Evolutionary conservation across 2,329 filamentous ascomycete species (phyloP), one percentile per base, ranked within the genome.

Genomic region (Alternaria metachromatica): DNA sequence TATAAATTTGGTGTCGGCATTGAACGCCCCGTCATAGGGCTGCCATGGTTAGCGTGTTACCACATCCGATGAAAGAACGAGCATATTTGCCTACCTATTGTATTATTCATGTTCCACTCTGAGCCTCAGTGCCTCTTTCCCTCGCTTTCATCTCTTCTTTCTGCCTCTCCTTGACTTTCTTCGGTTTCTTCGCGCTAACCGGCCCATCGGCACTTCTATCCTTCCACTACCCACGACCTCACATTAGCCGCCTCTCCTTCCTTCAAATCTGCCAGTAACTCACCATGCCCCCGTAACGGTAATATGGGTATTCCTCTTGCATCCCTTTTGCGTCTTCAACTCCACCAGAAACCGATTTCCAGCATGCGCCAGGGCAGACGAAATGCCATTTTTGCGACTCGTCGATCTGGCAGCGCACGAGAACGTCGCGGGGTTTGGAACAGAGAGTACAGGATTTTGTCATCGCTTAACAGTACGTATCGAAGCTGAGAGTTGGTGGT

Each of bases 321-420:
- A 74, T 20, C 1, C 72, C 72, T 21, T 64, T 62, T 5, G 72
- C 82, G 66, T 84, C 82, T 41, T 81, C 78, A 2, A 80, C 73
- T 7, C 82, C 82, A n/a, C 82, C 82, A 2, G 79, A 81, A 1
- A 83, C 81, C 3, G 72, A 69, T 30, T 74, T 76, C 82, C 82
- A 84, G 72, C 82, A 84, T 15, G 71, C 65, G 5, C 81, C 80
- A 0, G 81, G 78, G 63, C 82, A 83, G 9, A 84, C 76, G 56
- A 84, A 81, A 65, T 83, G 76, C 82, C 82, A 84, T 61, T 70
- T 76, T 5, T 60, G 65, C 2, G 76, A 77, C 1, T 73, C 68
- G 67, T 84, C 81, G 59, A 81, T 80, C 62, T 82, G 81, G 68
- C 82, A 84, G 51, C 82, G 80, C 3, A 84, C 76, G 0, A 84